A percentile compares a stretch with the other conserved stretches of the same genome.
Evolutionary conservation across 805 yeast species (phyloP).

Genomic region (Tetrapisispora taiwanensis): DNA sequence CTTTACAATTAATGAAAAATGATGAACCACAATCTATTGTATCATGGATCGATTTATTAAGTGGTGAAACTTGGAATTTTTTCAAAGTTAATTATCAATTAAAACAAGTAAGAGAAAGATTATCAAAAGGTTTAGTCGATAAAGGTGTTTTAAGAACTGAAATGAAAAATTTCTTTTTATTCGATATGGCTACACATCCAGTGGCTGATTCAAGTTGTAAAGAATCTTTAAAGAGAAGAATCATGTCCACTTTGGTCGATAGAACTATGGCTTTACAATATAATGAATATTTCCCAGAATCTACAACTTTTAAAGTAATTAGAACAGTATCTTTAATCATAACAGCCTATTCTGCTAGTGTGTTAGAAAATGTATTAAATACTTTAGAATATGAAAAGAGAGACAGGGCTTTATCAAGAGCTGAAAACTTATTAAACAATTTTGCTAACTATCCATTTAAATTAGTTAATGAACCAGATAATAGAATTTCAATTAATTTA

Average conservation of each 20-base stretch:
- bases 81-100: constrained; percentile 90
- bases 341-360: constrained; percentile 93
- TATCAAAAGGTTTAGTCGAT: constrained; percentile 94
- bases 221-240: constrained; percentile 66
- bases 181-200: constrained; percentile 99
- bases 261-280: constrained; percentile 55
- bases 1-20: constrained; percentile 77
- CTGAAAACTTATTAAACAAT: constrained; percentile 81
- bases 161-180: constrained; percentile 83
- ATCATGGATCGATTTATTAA: constrained; percentile 86
- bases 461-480: constrained; percentile 41
- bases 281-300: constrained; percentile 57
- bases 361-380: constrained; percentile 77
- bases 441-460: constrained; percentile 81
- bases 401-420: constrained; percentile 84
- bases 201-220: constrained; percentile 78
- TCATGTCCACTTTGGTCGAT: constrained; percentile 56
- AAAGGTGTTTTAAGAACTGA: constrained; percentile 95
- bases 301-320: constrained; percentile 56
- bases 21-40: constrained; percentile 74
- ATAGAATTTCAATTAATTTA: constrained; percentile 66
- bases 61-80: constrained; percentile 96
- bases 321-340: constrained; percentile 76
- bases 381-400: constrained; percentile 75
- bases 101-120: constrained; percentile 92